These are phyloP conservation scores for Bryopsis sp. DNA, from an alignment of 139 green algal species.

Conservation along the genomic window DNA sequence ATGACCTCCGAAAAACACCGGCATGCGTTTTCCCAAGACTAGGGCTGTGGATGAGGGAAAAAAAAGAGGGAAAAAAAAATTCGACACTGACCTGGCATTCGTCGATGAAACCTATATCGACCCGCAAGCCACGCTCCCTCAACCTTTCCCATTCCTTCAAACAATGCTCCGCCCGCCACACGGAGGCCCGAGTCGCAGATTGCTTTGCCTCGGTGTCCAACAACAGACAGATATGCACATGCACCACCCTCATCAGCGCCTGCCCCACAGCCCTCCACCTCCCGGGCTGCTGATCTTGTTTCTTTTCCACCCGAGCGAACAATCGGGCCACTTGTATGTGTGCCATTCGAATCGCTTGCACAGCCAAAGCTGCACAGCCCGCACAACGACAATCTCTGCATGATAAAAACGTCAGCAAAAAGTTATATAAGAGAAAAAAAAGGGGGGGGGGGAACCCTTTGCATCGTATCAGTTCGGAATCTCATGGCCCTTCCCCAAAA, in stretches of 20 bases:
- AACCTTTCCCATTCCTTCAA: conserved; percentile 59
- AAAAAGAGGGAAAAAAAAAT: no score
- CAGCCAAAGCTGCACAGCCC: conserved; percentile 45
- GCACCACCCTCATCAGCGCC: conserved; percentile 40
- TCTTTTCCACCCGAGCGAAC: conserved; percentile 36
- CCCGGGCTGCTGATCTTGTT: conserved; percentile 13
- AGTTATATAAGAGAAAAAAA: no score
- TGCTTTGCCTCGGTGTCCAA: conserved; percentile 47
- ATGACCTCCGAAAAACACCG: no score
- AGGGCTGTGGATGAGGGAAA: no score
- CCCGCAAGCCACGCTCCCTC: conserved; percentile 26
- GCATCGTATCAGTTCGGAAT: no score
- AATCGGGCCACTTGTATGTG: conserved; percentile 44
- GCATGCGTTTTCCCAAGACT: no score
- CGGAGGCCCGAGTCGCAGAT: conserved; percentile 38
- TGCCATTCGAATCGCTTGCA: conserved; percentile 46
- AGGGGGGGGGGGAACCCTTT: no score
- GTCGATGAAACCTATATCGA: not conserved
- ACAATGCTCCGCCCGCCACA: conserved; percentile 55
- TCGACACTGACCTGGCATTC: not conserved
- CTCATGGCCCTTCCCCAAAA: no score
- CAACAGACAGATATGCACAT: conserved; percentile 54
- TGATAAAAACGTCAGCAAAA: not conserved
- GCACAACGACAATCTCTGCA: conserved; percentile 51
- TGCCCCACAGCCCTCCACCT: conserved; percentile 34